Base-by-base conservation (phyloP, 495 filamentous ascomycete genomes). In the Hyphodiscus hymeniophilus region DNA sequence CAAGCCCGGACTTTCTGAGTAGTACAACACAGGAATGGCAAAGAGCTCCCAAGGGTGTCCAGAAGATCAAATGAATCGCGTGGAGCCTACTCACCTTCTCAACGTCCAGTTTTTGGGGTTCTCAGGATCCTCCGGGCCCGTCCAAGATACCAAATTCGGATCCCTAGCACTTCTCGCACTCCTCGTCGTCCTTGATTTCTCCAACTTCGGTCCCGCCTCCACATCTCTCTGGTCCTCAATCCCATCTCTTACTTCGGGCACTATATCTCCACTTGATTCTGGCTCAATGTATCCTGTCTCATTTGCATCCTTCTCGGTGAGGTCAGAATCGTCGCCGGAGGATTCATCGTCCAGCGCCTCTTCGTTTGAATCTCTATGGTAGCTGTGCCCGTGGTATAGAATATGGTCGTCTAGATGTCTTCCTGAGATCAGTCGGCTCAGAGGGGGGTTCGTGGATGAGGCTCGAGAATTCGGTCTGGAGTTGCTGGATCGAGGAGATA, bases 131-230 rank as follows among this genome's bases (percentile, higher is more conserved):
- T 81, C 73, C 0, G 73, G 71, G 1, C 82, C 80, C 7, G 84
- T 79, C 51, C 85, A 87, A 51, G 82, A 79, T 21, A 86, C 80
- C 8, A 60, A 36, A 39, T 50, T 47, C 8, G 52, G 52, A 43
- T 51, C 47, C 38, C 38, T 55, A 10, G 38, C 20, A 21, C 44
- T 43, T 22, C 40, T 54, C 22, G 35, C 35, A 33, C 41, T 49
- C 28, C 24, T 54, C 7, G 32, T n/a, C 5, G 45, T 54, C 26
- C 34, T 45, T 1, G 38, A 21, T 32, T 55, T 55, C 26, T 55
- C 47, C 22, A 55, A 28, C 6, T 51, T 47, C 28, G 33, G 38
- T 11, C 52, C 36, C 3, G 42, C 38, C 21, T 50, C 52, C 16
- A 49, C 16, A 50, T 55, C 52, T 47, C 46, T 45, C 42, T 46